Conservation (phyloP, 768 basidiomycete genomes). For the Boletus sp. region DNA sequence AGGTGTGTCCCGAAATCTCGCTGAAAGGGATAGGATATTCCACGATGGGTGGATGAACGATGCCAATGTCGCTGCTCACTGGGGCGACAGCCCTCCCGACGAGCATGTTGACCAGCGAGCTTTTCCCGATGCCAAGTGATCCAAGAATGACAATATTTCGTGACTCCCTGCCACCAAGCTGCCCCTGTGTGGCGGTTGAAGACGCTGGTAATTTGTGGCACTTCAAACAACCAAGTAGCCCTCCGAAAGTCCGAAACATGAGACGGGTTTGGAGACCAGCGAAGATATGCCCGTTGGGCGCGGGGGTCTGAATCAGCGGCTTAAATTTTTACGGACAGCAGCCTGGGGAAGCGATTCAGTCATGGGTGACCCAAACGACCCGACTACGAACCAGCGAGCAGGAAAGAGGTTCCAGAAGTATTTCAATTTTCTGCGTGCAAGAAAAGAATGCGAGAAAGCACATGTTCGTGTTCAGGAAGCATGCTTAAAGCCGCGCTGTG, state of each 20-base stretch:
- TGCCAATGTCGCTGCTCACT: constrained; percentile 22
- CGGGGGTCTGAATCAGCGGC: neutral
- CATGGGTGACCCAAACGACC: neutral
- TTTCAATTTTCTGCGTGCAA: neutral
- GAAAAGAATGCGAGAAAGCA: neutral
- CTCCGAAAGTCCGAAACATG: neutral
- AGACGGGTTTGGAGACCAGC: neutral
- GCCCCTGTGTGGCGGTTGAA: constrained; percentile 1
- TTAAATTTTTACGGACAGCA: neutral
- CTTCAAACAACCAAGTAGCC: neutral
- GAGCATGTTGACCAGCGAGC: constrained; percentile 42
- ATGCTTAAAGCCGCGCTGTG: neutral
- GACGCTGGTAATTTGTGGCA: neutral
- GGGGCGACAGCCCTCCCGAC: constrained; percentile 23
- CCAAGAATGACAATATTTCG: constrained; percentile 23
- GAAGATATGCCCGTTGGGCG: neutral
- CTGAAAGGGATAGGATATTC: constrained; percentile 10
- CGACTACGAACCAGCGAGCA: neutral
- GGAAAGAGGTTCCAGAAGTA: neutral
- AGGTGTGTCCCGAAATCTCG: neutral
- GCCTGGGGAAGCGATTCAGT: neutral
- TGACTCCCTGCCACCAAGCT: neutral
- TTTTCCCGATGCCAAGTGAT: constrained; percentile 36
- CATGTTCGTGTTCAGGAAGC: neutral
- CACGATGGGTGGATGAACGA: constrained; percentile 11